Evolutionary conservation across 2,329 filamentous ascomycete genomes (phyloP), one percentile per base, ranked within the genome.

Genomic region (Exophiala calicioides): DNA sequence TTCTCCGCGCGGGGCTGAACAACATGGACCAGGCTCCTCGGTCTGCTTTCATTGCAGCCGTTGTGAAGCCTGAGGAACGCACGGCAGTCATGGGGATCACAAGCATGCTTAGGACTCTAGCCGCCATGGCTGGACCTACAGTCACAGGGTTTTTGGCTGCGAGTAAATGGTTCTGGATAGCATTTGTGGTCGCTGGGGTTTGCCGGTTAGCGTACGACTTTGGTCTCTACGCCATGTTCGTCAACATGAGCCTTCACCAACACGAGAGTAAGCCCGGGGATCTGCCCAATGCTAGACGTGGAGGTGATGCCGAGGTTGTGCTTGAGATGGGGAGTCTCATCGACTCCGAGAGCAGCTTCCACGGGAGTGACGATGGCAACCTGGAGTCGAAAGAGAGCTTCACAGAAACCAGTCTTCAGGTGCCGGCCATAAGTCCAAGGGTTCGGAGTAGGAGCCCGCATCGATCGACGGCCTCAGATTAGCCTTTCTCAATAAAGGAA

Each of bases 71-170:
- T 0, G 76, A 80, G 43, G 83, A 86, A 63, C 70, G 82, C 1
- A 86, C 83, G 0, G 82, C 81, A 0, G 81, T 83, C n/a, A 82
- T 86, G 80, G 83, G 83, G 9, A 82, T 86, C 55, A 85, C 81
- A 0, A 73, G 69, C 35, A 80, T 80, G 59, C 49, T 85, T 20
- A 70, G 81, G 5, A 85, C 81, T 0, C 58, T 85, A 8, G 79
- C 81, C 0, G 74, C 79, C 51, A 80, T 71, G 47, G 62, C 70
- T 0, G 73, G 80, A 0, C 80, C 80, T 0, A 76, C 68, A 1
- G 59, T 82, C 1, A 83, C 80, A 0, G 80, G 80, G 0, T 53
- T 75, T 0, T 62, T 84, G 10, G 80, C 80, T 0, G 75, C 72
- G 3, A 69, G 63, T 15, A 64, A 76, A 9, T 64, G 65, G 7